phyloP scores from a whole-genome alignment of 2,329 filamentous ascomycete species.

The Biscogniauxia sp. region DNA sequence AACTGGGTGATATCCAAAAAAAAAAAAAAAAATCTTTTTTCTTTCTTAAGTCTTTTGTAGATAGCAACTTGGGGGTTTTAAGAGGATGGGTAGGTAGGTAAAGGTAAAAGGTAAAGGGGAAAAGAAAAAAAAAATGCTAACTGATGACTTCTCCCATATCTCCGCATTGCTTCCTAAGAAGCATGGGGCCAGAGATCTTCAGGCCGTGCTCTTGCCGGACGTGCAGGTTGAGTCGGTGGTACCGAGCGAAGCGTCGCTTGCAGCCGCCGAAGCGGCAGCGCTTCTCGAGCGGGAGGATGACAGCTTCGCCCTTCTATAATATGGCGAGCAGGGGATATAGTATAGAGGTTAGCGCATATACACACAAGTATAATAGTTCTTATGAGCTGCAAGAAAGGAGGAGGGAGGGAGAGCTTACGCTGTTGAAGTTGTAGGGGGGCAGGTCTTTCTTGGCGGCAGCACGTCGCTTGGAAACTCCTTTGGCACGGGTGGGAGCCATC shows the following conservation, averaged over 20 bases:
- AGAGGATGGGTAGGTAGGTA: too few relatives aligned
- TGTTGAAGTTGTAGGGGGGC: conserved; percentile 5
- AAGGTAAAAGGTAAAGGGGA: too few relatives aligned
- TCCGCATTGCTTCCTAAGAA: not conserved
- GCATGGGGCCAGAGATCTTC: not conserved
- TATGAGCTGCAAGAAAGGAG: not conserved
- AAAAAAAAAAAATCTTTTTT: too few relatives aligned
- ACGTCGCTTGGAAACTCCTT: too few relatives aligned
- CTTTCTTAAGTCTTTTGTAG: too few relatives aligned
- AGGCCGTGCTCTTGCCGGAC: not conserved
- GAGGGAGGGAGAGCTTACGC: not conserved
- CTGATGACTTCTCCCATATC: not conserved
- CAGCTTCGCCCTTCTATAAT: not conserved
- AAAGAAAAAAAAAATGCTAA: too few relatives aligned
- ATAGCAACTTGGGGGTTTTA: too few relatives aligned
- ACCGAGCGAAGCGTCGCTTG: not conserved
- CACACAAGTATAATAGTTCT: not conserved
- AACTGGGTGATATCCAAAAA: too few relatives aligned
- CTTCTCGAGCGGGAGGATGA: not conserved
- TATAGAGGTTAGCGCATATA: not conserved
- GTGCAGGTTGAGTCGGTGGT: not conserved
- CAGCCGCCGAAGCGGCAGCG: not conserved
- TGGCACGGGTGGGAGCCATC: too few relatives aligned
- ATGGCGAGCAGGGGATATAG: not conserved
- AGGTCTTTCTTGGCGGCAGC: not conserved